Conservation (phyloP, 805 yeast genomes). For the Hanseniaspora nectarophila region DNA sequence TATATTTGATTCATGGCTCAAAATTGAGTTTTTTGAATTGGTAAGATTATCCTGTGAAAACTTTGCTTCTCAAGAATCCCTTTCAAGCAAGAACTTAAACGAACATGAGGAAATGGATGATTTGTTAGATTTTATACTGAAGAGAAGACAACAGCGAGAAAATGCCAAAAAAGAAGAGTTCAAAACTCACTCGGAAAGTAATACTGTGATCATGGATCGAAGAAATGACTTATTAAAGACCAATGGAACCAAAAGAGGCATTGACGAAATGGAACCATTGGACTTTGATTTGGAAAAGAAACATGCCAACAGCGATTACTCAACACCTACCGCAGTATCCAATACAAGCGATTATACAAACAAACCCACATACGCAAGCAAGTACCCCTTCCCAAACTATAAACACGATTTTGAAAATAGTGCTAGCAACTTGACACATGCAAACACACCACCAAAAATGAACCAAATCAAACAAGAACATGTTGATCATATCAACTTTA, state of each 20-base stretch:
- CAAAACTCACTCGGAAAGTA: not conserved
- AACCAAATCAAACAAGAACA: not conserved
- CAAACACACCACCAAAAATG: not conserved
- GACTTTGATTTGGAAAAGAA: not conserved
- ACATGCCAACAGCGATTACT: not conserved
- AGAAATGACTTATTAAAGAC: not conserved
- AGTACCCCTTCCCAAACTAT: constrained; percentile 5
- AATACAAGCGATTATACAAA: not conserved
- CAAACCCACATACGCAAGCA: not conserved
- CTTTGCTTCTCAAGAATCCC: constrained; percentile 3
- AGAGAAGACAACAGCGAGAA: constrained; percentile 3
- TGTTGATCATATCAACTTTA: not conserved
- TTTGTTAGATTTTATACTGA: not conserved
- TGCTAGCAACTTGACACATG: not conserved
- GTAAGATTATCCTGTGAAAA: not conserved
- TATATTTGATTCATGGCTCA: constrained; percentile 47
- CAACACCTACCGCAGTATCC: not conserved
- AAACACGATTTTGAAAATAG: not conserved
- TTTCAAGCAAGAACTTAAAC: not conserved
- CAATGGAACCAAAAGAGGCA: not conserved
- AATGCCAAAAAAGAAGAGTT: not conserved
- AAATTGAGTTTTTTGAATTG: constrained; percentile 63
- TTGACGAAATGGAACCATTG: not conserved
- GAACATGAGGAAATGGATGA: not conserved
- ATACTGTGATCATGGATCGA: not conserved